Conservation (phyloP, 2,329 filamentous ascomycete genomes). For the Pseudocercospora macadamiae region DNA sequence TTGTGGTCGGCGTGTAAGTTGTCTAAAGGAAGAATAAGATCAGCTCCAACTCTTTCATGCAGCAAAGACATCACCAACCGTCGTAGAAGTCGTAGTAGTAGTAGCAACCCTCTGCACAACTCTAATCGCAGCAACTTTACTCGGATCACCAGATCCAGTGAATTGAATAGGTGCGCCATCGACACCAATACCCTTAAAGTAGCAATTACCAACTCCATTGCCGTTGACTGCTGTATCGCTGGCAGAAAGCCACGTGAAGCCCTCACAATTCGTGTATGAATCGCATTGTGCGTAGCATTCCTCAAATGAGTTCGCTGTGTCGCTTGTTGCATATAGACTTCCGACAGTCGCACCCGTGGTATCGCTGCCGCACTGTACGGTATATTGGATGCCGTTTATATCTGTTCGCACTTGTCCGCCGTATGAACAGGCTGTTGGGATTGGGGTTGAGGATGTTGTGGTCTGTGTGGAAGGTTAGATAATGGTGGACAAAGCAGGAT, state of each 20-base stretch:
- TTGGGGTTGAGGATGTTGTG: neutral
- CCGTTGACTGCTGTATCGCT: neutral
- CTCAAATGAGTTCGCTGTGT: neutral
- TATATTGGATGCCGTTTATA: neutral
- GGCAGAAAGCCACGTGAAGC: neutral
- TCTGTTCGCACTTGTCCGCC: neutral
- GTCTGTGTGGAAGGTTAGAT: neutral
- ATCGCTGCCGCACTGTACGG: neutral
- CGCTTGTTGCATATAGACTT: neutral
- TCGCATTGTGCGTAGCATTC: neutral
- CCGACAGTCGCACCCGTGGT: neutral
- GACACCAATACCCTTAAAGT: conserved; percentile 1
- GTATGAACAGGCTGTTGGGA: neutral
- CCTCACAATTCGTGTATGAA: neutral
- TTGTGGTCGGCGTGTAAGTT: too few relatives aligned
- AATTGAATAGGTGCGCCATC: neutral
- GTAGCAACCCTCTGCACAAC: neutral
- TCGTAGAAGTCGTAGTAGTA: too few relatives aligned
- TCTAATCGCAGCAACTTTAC: neutral
- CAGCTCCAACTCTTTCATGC: too few relatives aligned
- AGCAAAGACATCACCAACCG: too few relatives aligned
- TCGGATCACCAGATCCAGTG: neutral
- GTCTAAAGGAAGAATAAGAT: too few relatives aligned
- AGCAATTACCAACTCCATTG: conserved; percentile 2
- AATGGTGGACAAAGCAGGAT: neutral